Percentiles rank a stretch among this genome's conserved stretches.
Conservation (phyloP, 75 land plant genomes). For the Isoetes taiwanensis region DNA sequence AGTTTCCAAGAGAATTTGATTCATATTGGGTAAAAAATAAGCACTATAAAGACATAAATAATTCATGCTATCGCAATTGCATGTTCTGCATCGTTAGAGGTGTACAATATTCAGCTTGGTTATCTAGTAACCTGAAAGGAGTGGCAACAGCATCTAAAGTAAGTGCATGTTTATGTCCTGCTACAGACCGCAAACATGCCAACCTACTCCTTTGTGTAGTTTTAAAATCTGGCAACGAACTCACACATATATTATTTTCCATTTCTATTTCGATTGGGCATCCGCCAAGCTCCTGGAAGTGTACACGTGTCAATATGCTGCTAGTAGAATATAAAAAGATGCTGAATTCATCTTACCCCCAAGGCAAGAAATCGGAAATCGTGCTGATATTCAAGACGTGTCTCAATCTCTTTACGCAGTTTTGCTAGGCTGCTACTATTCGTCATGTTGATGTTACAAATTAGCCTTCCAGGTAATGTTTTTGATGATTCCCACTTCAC, state of each 20-base stretch:
- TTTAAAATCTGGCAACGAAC: slow-evolving; percentile 43
- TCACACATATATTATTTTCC: slow-evolving; percentile 32
- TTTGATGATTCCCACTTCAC: slow-evolving; percentile 82
- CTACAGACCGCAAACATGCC: slow-evolving; percentile 55
- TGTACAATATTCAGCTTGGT: no score
- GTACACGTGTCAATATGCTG: background rate
- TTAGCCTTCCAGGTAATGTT: slow-evolving; percentile 39
- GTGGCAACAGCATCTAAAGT: no score
- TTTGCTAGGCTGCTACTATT: slow-evolving; percentile 44
- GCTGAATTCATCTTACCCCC: slow-evolving; percentile 24
- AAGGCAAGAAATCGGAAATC: slow-evolving; percentile 49
- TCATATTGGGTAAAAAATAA: no score
- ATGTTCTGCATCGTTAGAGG: no score
- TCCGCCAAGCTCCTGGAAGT: slow-evolving; percentile 53
- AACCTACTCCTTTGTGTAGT: slow-evolving; percentile 30
- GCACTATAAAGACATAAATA: no score
- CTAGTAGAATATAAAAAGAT: background rate
- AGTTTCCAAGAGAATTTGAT: no score
- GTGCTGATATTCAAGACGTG: slow-evolving; percentile 24
- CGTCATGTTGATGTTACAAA: slow-evolving; percentile 27
- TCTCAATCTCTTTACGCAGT: slow-evolving; percentile 44
- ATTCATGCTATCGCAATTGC: no score
- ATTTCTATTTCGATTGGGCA: slow-evolving; percentile 46
- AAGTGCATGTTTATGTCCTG: no score
- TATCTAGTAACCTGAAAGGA: no score